phyloP scores from a whole-genome alignment of 1,284 basidiomycete genomes.

The Fomitopsis schrenkii region DNA sequence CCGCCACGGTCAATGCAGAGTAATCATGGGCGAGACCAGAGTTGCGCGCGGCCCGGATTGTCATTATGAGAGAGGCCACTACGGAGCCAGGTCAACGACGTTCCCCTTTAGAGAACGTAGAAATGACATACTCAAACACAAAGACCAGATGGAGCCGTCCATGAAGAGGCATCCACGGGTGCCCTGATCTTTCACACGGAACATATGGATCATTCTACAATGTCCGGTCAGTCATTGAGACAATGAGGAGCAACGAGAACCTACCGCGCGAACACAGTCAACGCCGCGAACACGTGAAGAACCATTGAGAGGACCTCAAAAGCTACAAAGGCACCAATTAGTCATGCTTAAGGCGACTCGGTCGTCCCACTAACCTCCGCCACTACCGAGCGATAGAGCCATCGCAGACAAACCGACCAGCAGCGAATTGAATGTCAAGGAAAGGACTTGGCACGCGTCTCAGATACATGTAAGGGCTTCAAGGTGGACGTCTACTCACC shows the following conservation, averaged over 20 bases:
- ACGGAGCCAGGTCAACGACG: not conserved
- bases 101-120: not conserved
- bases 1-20: not conserved
- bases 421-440: not conserved
- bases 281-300: not conserved
- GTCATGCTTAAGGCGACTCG: not conserved
- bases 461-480: not conserved
- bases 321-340: not conserved
- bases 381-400: not conserved
- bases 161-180: not conserved
- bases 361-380: not conserved
- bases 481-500: not conserved
- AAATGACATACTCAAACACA: not conserved
- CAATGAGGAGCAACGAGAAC: not conserved
- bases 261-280: not conserved
- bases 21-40: slow-evolving; percentile 7
- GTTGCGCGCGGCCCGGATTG: not conserved
- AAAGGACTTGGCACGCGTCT: not conserved
- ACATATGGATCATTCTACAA: not conserved
- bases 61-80: slow-evolving; percentile 5
- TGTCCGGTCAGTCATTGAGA: not conserved
- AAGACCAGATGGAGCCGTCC: not conserved
- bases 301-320: not conserved
- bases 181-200: not conserved
- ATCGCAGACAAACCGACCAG: not conserved